phyloP scores from a whole-genome alignment of 371 early-diverging fungal species.

The Nematocida ausubeli region DNA sequence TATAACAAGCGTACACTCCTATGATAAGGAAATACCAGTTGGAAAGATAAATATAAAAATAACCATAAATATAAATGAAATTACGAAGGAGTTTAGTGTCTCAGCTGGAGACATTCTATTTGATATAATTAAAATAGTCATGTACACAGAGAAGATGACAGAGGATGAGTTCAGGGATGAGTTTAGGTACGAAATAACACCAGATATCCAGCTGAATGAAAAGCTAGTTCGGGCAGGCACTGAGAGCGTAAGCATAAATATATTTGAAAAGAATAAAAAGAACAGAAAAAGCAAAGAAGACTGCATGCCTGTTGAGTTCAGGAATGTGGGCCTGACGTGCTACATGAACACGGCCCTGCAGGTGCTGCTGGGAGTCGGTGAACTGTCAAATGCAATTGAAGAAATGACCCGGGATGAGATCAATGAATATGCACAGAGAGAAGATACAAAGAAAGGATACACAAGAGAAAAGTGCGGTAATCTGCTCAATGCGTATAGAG shows the following conservation, averaged over 20 bases:
- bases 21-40: constrained; percentile 32
- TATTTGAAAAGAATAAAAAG: constrained; percentile 6
- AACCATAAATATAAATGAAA: background rate
- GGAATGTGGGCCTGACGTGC: constrained; percentile 50
- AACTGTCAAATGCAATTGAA: constrained; percentile 32
- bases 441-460: constrained; percentile 29
- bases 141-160: constrained; percentile 32
- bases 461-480: constrained; percentile 31
- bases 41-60: constrained; percentile 30
- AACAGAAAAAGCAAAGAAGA: background rate
- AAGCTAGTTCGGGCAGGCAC: constrained; percentile 20
- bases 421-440: background rate
- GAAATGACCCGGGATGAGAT: constrained; percentile 7
- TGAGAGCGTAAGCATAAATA: constrained; percentile 3
- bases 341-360: constrained; percentile 58
- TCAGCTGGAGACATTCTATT: constrained; percentile 12
- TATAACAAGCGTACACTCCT: background rate
- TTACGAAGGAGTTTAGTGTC: constrained; percentile 15
- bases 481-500: constrained; percentile 31
- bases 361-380: constrained; percentile 43
- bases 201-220: background rate
- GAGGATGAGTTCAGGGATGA: background rate
- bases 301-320: constrained; percentile 41
- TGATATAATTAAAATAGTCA: constrained; percentile 21
- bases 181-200: background rate